phyloP scores from a whole-genome alignment of 2,329 filamentous ascomycete genomes.

The Talaromyces verruculosus region DNA sequence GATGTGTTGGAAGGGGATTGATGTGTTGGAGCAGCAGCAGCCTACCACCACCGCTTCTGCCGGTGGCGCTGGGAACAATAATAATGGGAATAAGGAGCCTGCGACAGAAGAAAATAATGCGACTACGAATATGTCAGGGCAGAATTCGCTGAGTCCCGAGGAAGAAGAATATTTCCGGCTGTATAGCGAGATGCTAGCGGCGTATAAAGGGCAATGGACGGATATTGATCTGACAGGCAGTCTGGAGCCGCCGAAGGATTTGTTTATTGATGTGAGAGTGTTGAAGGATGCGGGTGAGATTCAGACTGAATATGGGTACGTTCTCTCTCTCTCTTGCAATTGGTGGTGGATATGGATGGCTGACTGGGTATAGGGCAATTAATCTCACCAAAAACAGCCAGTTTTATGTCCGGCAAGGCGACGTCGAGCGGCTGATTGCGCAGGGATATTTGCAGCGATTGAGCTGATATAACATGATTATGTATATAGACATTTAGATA shows the following conservation, averaged over 20 bases:
- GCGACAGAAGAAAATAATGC: constrained; percentile 1
- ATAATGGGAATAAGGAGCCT: background rate
- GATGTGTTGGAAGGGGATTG: constrained; percentile 86
- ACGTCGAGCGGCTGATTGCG: constrained; percentile 89
- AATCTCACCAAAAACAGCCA: constrained; percentile 97
- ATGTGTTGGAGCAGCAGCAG: constrained; percentile 69
- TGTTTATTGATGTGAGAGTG: constrained; percentile 96
- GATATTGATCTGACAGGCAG: constrained; percentile 94
- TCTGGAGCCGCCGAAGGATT: constrained; percentile 86
- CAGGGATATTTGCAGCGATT: constrained; percentile 94
- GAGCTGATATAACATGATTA: constrained; percentile 55
- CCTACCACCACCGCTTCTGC: constrained; percentile 39
- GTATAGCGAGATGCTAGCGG: constrained; percentile 88
- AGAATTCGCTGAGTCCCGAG: constrained; percentile 85
- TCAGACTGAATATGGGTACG: constrained; percentile 96
- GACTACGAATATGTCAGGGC: constrained; percentile 36
- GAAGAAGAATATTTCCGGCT: constrained; percentile 94
- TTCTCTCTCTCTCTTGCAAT: constrained; percentile 23
- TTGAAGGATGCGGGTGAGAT: constrained; percentile 97
- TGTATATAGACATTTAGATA: constrained; percentile 16
- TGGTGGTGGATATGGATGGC: background rate
- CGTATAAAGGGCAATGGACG: constrained; percentile 97
- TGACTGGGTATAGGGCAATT: constrained; percentile 66
- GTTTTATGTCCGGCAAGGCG: constrained; percentile 92
- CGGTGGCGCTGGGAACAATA: background rate